Evolutionary conservation across 1,139 yeast genomes (phyloP).

Genomic region (Candida anutae): DNA sequence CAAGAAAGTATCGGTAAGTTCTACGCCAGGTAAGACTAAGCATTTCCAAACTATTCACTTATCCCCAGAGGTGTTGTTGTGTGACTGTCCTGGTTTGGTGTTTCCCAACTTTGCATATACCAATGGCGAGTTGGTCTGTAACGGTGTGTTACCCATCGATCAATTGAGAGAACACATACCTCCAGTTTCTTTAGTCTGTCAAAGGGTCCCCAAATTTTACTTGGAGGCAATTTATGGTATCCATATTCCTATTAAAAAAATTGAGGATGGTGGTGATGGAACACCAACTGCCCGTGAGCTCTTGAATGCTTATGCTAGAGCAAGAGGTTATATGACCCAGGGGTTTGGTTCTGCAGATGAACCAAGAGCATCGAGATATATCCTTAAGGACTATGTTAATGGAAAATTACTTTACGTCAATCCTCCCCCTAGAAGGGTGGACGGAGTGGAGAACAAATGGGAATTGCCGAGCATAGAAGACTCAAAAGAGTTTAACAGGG

Average conservation of each 20-base stretch:
- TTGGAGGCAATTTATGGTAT: constrained; percentile 94
- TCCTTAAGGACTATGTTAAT: constrained; percentile 88
- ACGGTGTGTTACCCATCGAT: constrained; percentile 96
- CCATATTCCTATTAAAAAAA: constrained; percentile 65
- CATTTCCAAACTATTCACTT: constrained; percentile 95
- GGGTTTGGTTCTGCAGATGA: constrained; percentile 97
- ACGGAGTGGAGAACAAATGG: constrained; percentile 26
- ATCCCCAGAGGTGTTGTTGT: constrained; percentile 73
- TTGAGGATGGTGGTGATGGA: constrained; percentile 86
- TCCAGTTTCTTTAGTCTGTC: constrained; percentile 78
- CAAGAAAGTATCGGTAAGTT: constrained; percentile 92
- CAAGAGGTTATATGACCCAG: constrained; percentile 96
- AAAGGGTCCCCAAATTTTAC: constrained; percentile 80
- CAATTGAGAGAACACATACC: constrained; percentile 93
- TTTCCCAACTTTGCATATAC: constrained; percentile 97
- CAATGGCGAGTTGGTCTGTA: constrained; percentile 93
- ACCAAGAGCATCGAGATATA: constrained; percentile 87
- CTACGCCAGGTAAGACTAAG: constrained; percentile 98
- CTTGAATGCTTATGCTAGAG: constrained; percentile 87
- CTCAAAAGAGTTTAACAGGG: constrained; percentile 59
- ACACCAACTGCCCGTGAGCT: constrained; percentile 85
- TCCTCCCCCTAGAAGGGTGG: constrained; percentile 67
- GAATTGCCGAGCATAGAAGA: constrained; percentile 37
- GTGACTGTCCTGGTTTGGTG: constrained; percentile 99
- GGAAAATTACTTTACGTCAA: constrained; percentile 81